Evolutionary conservation across 495 filamentous ascomycete genomes (phyloP).

Genomic region (Penicillium canariense): DNA sequence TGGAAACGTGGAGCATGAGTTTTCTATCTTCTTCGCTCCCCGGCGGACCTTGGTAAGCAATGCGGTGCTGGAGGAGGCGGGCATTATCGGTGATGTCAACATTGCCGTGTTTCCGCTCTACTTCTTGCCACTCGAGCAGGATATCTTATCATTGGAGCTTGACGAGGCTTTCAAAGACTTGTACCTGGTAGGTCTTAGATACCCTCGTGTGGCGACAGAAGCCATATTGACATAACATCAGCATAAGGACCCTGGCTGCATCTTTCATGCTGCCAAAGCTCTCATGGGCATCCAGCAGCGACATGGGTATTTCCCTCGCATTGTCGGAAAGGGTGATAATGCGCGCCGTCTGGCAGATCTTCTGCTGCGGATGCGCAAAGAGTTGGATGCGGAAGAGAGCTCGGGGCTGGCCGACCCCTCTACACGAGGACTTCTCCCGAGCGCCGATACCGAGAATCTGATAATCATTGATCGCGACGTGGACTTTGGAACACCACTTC

Average conservation of each 20-base stretch:
- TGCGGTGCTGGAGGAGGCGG: constrained; percentile 87
- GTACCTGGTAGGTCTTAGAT: constrained; percentile 61
- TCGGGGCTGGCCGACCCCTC: constrained; percentile 52
- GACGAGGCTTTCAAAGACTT: constrained; percentile 83
- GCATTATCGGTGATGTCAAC: constrained; percentile 88
- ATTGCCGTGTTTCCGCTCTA: constrained; percentile 81
- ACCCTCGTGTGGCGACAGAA: background rate
- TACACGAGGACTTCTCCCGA: constrained; percentile 73
- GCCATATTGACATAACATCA: constrained; percentile 21
- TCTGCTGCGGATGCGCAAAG: constrained; percentile 88
- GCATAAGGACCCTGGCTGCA: constrained; percentile 86
- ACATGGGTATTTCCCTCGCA: constrained; percentile 90
- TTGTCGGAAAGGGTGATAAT: constrained; percentile 95
- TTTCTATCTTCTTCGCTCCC: constrained; percentile 90
- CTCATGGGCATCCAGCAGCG: constrained; percentile 91
- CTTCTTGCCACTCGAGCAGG: constrained; percentile 88
- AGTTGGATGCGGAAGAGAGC: constrained; percentile 79
- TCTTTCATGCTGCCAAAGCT: constrained; percentile 85
- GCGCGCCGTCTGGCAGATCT: constrained; percentile 85
- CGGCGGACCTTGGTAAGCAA: constrained; percentile 89
- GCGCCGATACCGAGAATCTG: constrained; percentile 78
- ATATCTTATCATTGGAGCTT: constrained; percentile 87
- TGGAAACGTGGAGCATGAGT: constrained; percentile 86
- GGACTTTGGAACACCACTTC: constrained; percentile 84
- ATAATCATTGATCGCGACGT: constrained; percentile 95